These are phyloP conservation scores for Scedosporium aurantiacum DNA, from an alignment of 2,329 filamentous ascomycete species.

Conservation along the genomic window DNA sequence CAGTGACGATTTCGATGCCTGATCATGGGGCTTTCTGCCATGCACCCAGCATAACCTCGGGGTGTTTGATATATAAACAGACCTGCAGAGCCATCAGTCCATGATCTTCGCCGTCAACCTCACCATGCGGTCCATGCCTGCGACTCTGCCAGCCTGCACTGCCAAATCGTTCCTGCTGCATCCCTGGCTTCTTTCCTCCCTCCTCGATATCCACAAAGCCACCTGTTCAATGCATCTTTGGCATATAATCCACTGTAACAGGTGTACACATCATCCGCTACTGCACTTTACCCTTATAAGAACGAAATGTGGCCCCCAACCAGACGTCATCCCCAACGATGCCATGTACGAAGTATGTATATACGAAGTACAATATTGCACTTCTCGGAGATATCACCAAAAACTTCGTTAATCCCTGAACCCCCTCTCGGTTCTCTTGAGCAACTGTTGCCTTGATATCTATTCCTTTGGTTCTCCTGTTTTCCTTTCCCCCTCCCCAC, in stretches of 20 bases:
- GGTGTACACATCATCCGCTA: not conserved
- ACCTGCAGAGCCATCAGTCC: not conserved
- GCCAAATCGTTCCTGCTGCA: not conserved
- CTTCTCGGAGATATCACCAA: not conserved
- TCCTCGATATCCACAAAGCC: not conserved
- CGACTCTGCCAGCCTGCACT: not conserved
- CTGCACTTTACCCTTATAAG: not conserved
- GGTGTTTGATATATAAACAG: not conserved
- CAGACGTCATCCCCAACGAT: not conserved
- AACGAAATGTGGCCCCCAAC: not conserved
- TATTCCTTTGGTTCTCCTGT: not conserved
- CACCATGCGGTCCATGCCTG: too few relatives aligned
- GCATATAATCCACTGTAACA: not conserved
- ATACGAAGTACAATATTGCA: not conserved
- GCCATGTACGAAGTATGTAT: too few relatives aligned
- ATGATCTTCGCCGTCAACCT: not conserved
- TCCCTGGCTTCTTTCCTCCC: not conserved
- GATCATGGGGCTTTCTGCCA: too few relatives aligned
- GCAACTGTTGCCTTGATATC: not conserved
- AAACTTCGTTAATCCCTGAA: not conserved
- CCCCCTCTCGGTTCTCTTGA: not conserved
- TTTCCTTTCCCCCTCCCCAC: not conserved
- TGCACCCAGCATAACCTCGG: not conserved
- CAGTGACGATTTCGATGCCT: too few relatives aligned
- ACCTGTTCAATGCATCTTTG: not conserved